Base-by-base conservation (phyloP, 306 rosid genomes). In the Vachellia pachyceras region DNA sequence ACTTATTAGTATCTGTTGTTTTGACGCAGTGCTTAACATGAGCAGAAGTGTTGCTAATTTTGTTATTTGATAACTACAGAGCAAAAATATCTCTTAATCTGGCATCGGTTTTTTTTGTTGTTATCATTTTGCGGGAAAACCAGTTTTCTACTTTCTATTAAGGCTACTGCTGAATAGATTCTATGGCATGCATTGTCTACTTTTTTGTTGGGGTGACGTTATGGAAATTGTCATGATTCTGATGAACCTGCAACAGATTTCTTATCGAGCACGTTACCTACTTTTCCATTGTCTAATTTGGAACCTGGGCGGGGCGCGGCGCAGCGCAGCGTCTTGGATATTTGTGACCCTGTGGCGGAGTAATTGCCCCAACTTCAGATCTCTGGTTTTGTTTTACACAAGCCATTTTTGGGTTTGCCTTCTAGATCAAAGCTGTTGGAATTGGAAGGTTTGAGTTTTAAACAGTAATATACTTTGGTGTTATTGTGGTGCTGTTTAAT, bases 371-470 rank as follows among this genome's bases (percentile, higher is more conserved):
- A 72, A 72, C 44, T 72, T 25, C 9, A 33, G 42, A 13, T 47
- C 60, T 72, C 61, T 33, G 23, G 61, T 33, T 72, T 8, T 29
- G 63, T n/a, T n/a, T 7, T 47, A 61, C 58, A 71, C 13, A 3
- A 42, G 23, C n/a, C 17, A 3, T 37, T 13, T 8, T 46, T 5
- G 60, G 33, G 58, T 25, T 71, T 25, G 41, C 41, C 9, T 45
- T 71, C 60, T 0, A 22, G 61, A 71, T 37, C 7, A 4, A 47
- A 14, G 60, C 10, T 15, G 3, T 72, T 1, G 76, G 33, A 29
- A 7, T 72, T 1, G 76, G 60, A 47, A 47, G 76, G 76, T 49
- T 71, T 25, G 58, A 18, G 75, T 44, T 44, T 25, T 18, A 22
- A 47, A 46, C 61, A 71, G 61, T 11, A 23, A 15, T 14, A 45